Percentiles rank a stretch among this genome's conserved stretches.
phyloP scores from a whole-genome alignment of 1,284 basidiomycete species.

The Vanrija sp. region DNA sequence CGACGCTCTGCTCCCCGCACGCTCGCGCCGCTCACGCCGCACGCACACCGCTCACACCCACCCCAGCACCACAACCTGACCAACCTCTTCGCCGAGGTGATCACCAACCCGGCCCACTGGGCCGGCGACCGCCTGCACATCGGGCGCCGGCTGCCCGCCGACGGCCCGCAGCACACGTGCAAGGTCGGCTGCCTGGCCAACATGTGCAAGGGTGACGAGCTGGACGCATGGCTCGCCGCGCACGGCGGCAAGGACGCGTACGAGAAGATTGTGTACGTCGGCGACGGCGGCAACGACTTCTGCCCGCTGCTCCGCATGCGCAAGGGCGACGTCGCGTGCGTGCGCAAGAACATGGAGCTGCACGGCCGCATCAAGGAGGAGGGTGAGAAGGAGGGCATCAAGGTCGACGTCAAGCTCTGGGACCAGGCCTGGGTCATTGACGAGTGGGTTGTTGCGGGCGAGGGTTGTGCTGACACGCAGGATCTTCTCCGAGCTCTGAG shows the following conservation, averaged over 20 bases:
- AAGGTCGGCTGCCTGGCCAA: slow-evolving; percentile 86
- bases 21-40: background rate
- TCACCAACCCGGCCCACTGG: slow-evolving; percentile 92
- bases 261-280: slow-evolving; percentile 83
- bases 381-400: slow-evolving; percentile 61
- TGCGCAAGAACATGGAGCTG: slow-evolving; percentile 70
- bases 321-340: slow-evolving; percentile 60
- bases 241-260: slow-evolving; percentile 60
- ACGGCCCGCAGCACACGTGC: slow-evolving; percentile 77
- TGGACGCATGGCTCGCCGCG: slow-evolving; percentile 72
- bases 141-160: slow-evolving; percentile 68
- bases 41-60: background rate
- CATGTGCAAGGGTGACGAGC: slow-evolving; percentile 98
- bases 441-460: slow-evolving; percentile 50
- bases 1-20: background rate
- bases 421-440: slow-evolving; percentile 91
- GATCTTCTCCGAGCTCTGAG: slow-evolving; percentile 14
- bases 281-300: slow-evolving; percentile 93
- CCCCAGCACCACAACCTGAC: slow-evolving; percentile 59
- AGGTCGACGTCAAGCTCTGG: slow-evolving; percentile 75
- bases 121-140: slow-evolving; percentile 70
- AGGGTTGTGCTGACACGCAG: background rate
- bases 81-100: slow-evolving; percentile 73
- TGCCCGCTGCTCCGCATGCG: slow-evolving; percentile 82
- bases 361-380: slow-evolving; percentile 69